Evolutionary conservation across 768 basidiomycete species (phyloP).

Genomic region (Botryobasidium botryosum): DNA sequence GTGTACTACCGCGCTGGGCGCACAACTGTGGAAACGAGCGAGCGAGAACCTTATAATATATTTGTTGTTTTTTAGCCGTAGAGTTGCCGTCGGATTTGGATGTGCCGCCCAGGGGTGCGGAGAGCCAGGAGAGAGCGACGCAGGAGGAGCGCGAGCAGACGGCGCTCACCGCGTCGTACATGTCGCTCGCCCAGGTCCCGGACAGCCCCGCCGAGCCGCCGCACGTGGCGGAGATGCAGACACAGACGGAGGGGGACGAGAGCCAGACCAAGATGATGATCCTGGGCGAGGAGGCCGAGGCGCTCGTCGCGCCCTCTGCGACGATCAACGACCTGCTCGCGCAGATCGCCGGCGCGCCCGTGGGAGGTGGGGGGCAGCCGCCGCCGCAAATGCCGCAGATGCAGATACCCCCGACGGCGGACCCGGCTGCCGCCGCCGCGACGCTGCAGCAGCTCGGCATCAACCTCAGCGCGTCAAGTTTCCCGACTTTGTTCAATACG

Average conservation of each 20-base stretch:
- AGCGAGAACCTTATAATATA: slow-evolving; percentile 1
- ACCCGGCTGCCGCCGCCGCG: neutral
- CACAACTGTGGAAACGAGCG: neutral
- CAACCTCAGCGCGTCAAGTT: neutral
- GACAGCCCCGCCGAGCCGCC: slow-evolving; percentile 60
- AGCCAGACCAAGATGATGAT: slow-evolving; percentile 48
- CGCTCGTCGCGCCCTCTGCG: neutral
- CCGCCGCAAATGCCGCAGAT: neutral
- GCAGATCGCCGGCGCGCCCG: neutral
- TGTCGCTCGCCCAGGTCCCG: slow-evolving; percentile 52
- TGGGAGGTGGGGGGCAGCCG: neutral
- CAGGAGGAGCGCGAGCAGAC: slow-evolving; percentile 71
- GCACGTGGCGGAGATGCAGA: slow-evolving; percentile 30
- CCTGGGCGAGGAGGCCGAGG: slow-evolving; percentile 39
- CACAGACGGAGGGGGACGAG: too few relatives aligned
- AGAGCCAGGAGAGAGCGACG: slow-evolving; percentile 47
- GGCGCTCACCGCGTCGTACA: slow-evolving; percentile 59
- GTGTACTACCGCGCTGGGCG: slow-evolving; percentile 21
- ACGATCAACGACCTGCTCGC: neutral
- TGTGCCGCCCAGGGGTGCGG: slow-evolving; percentile 34
- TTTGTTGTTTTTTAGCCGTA: slow-evolving; percentile 25
- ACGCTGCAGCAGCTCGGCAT: neutral
- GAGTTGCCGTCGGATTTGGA: slow-evolving; percentile 46
- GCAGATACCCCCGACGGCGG: neutral
- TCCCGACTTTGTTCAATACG: too few relatives aligned